Percentiles rank a stretch among this genome's conserved stretches.
phyloP scores from a whole-genome alignment of 73 alveolate species.

The Paramecium sonneborni region DNA sequence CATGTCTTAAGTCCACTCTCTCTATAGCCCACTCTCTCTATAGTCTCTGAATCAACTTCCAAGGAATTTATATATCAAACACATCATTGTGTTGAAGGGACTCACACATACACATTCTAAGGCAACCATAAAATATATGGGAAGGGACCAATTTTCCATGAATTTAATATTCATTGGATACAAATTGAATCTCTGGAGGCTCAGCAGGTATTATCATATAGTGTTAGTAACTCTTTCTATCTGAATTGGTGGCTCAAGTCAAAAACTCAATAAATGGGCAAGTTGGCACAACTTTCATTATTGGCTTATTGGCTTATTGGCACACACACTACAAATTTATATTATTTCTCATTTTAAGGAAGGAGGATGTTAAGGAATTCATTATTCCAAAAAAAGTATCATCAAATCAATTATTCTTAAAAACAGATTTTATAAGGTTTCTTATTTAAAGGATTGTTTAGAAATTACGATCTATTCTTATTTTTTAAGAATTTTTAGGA shows the following conservation, averaged over 20 bases:
- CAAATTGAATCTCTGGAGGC: not conserved
- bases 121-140: conserved; percentile 2
- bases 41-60: not conserved
- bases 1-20: too few relatives aligned
- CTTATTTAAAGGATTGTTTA: not conserved
- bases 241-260: too few relatives aligned
- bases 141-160: conserved; percentile 45
- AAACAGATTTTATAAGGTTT: not conserved
- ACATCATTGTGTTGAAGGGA: conserved; percentile 37
- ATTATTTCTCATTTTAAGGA: too few relatives aligned
- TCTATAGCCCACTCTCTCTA: not conserved
- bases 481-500: not conserved
- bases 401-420: not conserved
- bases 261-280: too few relatives aligned
- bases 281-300: too few relatives aligned
- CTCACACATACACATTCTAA: not conserved
- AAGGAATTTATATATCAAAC: not conserved
- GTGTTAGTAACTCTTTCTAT: too few relatives aligned
- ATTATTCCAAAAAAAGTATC: not conserved
- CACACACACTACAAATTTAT: too few relatives aligned
- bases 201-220: too few relatives aligned
- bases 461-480: too few relatives aligned
- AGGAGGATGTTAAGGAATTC: too few relatives aligned
- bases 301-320: too few relatives aligned
- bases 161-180: not conserved